Base-by-base conservation (phyloP, 306 rosid genomes). In the Sicyos baderoa region DNA sequence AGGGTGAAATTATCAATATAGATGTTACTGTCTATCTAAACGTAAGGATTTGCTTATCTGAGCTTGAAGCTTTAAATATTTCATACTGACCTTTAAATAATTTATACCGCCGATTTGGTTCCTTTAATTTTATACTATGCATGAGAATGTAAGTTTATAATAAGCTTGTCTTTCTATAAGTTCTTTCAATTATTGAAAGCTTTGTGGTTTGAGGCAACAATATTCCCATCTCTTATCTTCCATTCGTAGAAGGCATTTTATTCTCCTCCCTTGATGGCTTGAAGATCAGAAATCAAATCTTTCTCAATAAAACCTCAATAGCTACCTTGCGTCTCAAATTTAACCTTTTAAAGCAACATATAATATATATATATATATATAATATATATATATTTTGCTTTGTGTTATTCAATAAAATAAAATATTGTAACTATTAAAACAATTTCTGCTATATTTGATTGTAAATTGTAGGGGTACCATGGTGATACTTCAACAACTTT, bases 21-120 rank as follows among this genome's bases (percentile, higher is more conserved):
- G 97, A 93, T 67, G 95, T 93, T 22, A 93, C 97, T 0, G 96
- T 93, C 79, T 93, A 84, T 80, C 80, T 93, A 76, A 88, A 93
- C 79, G 99, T 93, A 82, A 88, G 96, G 17, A n/a, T 22, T 45
- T 29, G 71, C 65, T 2, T 15, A 71, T 40, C 44, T 57, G 50
- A 66, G 45, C 54, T 15, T 66, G 22, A 63, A 63, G 32, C 32
- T 64, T 12, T 44, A 64, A 11, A 64, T 42, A 64, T 18, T 44
- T 64, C 13, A 44, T 6, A 64, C 53, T 64, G 53, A 45, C 50
- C 69, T 42, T 63, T 29, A 32, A 32, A 32, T 32, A 32, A 32
- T 32, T 32, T 63, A 22, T 15, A 3, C 17, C 6, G 18, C 37
- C 37, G 37, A 32, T 32, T 32, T 32, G 37, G 22, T 40, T 63